Conservation (phyloP, 177 flowering plant species). For the Vitis hybrid region DNA sequence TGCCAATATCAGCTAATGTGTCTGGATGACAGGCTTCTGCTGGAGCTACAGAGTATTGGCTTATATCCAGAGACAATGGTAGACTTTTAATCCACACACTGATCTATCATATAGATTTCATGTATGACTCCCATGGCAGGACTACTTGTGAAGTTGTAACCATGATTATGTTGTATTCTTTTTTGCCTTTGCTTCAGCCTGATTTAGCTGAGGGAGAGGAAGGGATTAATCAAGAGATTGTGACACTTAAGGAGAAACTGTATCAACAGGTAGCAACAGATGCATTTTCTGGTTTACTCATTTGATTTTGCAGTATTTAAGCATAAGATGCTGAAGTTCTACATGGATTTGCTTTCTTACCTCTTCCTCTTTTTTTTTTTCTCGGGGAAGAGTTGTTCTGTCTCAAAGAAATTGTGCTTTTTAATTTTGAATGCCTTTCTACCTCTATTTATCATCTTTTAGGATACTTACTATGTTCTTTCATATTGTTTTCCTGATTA, state of each 20-base stretch:
- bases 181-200: conserved; percentile 29
- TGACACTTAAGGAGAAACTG: conserved; percentile 28
- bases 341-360: neutral
- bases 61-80: conserved; percentile 36
- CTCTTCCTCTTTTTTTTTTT: neutral
- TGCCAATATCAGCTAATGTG: conserved; percentile 27
- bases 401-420: neutral
- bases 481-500: neutral
- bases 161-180: neutral
- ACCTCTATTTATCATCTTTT: neutral
- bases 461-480: neutral
- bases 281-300: neutral
- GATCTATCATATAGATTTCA: neutral
- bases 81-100: neutral
- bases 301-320: neutral
- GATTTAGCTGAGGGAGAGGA: conserved; percentile 43
- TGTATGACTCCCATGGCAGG: neutral
- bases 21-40: conserved; percentile 29
- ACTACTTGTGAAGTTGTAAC: neutral
- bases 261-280: conserved; percentile 26
- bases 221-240: conserved; percentile 27
- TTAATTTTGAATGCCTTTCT: neutral
- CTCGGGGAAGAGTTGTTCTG: too few species aligned
- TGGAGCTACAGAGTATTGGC: conserved; percentile 38
- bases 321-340: neutral